These are phyloP conservation scores for Epichloe gansuensis DNA, from an alignment of 2,329 filamentous ascomycete genomes.

Conservation along the genomic window DNA sequence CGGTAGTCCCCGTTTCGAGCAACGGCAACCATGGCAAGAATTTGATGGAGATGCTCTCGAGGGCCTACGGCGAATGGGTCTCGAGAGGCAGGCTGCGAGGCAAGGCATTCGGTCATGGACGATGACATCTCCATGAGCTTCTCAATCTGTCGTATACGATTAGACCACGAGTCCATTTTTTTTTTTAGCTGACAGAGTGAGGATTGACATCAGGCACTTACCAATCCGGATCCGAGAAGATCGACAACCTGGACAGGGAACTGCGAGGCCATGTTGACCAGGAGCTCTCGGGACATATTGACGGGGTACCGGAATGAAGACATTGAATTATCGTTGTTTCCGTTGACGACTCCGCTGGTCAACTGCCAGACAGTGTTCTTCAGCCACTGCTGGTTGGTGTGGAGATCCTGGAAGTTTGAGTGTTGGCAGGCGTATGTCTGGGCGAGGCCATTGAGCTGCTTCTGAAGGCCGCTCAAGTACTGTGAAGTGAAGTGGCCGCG, in stretches of 20 bases:
- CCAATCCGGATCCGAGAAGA: constrained; percentile 59
- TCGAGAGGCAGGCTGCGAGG: constrained; percentile 46
- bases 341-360: constrained; percentile 35
- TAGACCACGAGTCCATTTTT: background rate
- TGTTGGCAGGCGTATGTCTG: constrained; percentile 40
- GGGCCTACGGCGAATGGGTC: constrained; percentile 54
- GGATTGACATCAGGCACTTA: constrained; percentile 26
- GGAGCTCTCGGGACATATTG: constrained; percentile 48
- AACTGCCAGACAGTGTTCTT: constrained; percentile 53
- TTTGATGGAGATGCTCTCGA: constrained; percentile 58
- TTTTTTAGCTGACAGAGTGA: background rate
- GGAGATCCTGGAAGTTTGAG: constrained; percentile 40
- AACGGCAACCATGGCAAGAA: constrained; percentile 53
- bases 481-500: constrained; percentile 41
- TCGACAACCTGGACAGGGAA: constrained; percentile 68
- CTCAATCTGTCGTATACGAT: constrained; percentile 42
- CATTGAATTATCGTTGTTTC: constrained; percentile 37
- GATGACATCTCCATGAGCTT: constrained; percentile 69
- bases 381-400: constrained; percentile 51
- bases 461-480: constrained; percentile 46
- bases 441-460: constrained; percentile 45
- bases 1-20: constrained; percentile 65
- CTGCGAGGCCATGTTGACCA: constrained; percentile 53
- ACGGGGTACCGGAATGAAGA: constrained; percentile 52
- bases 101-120: constrained; percentile 60